Evolutionary conservation across 805 yeast species (phyloP), one percentile per base, ranked within the genome.

Genomic region (Candida krabiensis): DNA sequence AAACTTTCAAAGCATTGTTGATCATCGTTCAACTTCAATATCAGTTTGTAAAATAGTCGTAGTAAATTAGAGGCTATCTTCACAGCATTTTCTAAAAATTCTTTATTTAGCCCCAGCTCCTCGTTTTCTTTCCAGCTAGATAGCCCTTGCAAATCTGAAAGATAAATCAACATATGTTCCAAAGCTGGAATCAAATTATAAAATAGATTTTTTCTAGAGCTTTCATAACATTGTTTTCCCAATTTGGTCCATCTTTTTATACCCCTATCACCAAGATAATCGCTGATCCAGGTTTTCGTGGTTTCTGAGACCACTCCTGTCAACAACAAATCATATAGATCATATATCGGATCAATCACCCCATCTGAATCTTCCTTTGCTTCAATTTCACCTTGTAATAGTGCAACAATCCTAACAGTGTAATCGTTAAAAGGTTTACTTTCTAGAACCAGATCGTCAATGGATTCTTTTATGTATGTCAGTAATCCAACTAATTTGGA

Each of bases 221-320:
- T 62, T 29, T 80, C 83, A 50, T 74, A 81, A 11, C 73, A 64
- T 2, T 67, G 58, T 24, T 67, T 70, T 0, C 84, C 82, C 13
- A 71, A 35, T 36, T 69, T 71, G 2, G 63, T 60, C 75, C 87
- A 75, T 46, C 76, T 67, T 44, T 73, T 76, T 14, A 76, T 55
- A 19, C 86, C 86, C 44, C 84, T 64, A 44, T 82, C 88, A 0
- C 86, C 89, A 23, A 84, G 63, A 33, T 79, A 77, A 47, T 81
- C 80, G 16, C 75, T 69, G 52, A 85, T 63, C 79, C 80, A 84
- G 39, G 77, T 79, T 41, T 69, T 71, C 2, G 77, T 61, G 1
- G 67, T 58, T 11, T 63, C 67, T 1, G 78, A 69, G 41, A 80
- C 65, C 35, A 75, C 63, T 2, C 84, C 83, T 0, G 85, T 76